Base-by-base conservation (phyloP, 1,284 basidiomycete genomes). In the Phlebopus sp. region DNA sequence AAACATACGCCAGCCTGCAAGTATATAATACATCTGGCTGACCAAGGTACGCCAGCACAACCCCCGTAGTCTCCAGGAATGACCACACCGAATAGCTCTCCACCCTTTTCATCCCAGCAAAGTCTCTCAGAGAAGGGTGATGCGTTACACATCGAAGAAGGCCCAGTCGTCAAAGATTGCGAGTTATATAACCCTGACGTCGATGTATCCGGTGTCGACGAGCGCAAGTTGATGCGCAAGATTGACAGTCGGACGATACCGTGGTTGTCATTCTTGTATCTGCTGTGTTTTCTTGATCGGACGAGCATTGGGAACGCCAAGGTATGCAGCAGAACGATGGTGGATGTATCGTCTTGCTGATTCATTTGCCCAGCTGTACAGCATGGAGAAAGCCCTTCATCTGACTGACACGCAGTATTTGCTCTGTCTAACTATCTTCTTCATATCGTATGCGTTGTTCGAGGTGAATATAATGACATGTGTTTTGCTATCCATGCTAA, bases 231-330 rank as follows among this genome's bases (percentile, higher is more conserved):
- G 44, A 57, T 87, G 50, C 72, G 83, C 54, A 87, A 84, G 64
- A 72, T 88, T 35, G 85, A 87, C 64, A 60, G 74, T 49, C 73
- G 76, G 15, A 73, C 86, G 50, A 73, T 86, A 36, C 84, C 84
- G 11, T 86, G 83, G 83, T 60, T 86, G 41, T 78, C 82, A 15
- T 75, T 91, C 50, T 66, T 91, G 51, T 91, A 90, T 66, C 72
- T 90, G 31, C 70, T 90, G 37, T 84, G 82, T 54, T 86, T 86
- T 67, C 66, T 85, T 42, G 90, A 92, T 67, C 78, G 90, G 48
- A 84, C 86, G 35, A 88, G 85, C 57, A 87, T 92, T 55, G 90
- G 88, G 62, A 91, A 91, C 67, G 86, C 86, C 10, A 82, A 81
- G 69, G 81, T 86, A 11, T 15, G 13, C 37, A 5, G 45, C 42